phyloP scores from a whole-genome alignment of 2,329 filamentous ascomycete genomes.

The Dactylellina parvicollis region DNA sequence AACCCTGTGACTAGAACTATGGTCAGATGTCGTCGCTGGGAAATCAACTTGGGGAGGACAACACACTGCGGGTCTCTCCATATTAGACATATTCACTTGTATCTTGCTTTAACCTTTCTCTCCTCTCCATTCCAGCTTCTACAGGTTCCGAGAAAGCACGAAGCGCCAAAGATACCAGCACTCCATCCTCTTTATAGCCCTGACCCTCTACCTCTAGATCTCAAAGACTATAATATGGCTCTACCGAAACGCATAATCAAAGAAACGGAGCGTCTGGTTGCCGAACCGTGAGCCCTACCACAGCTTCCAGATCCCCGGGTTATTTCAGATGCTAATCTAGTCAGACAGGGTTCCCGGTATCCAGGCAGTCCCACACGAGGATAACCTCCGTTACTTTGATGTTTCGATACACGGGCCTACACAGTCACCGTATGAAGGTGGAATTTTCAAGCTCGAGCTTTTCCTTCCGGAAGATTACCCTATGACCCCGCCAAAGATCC shows the following conservation, averaged over 20 bases:
- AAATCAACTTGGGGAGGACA: slow-evolving; percentile 24
- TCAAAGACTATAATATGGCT: slow-evolving; percentile 66
- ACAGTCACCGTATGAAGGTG: slow-evolving; percentile 65
- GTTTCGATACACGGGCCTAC: slow-evolving; percentile 91
- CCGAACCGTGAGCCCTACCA: slow-evolving; percentile 80
- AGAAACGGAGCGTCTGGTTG: slow-evolving; percentile 96
- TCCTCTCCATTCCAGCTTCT: too few relatives aligned
- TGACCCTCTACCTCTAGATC: background rate
- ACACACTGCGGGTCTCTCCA: slow-evolving; percentile 24
- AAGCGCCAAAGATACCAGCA: too few relatives aligned
- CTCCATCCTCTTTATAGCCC: too few relatives aligned
- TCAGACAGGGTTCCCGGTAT: slow-evolving; percentile 85
- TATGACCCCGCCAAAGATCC: slow-evolving; percentile 98
- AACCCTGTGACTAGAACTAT: too few relatives aligned
- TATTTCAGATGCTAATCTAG: slow-evolving; percentile 31
- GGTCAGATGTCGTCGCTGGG: slow-evolving; percentile 8
- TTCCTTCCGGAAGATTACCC: slow-evolving; percentile 99
- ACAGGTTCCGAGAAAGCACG: too few relatives aligned
- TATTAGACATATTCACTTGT: background rate
- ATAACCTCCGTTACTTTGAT: slow-evolving; percentile 98
- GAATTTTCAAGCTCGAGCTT: slow-evolving; percentile 94
- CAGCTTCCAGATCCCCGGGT: slow-evolving; percentile 14
- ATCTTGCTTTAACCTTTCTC: background rate
- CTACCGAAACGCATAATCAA: slow-evolving; percentile 97
- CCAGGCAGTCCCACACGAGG: slow-evolving; percentile 92